Base-by-base conservation (phyloP, 139 green algal genomes). In the Chlamydomonas sphaeroides region DNA sequence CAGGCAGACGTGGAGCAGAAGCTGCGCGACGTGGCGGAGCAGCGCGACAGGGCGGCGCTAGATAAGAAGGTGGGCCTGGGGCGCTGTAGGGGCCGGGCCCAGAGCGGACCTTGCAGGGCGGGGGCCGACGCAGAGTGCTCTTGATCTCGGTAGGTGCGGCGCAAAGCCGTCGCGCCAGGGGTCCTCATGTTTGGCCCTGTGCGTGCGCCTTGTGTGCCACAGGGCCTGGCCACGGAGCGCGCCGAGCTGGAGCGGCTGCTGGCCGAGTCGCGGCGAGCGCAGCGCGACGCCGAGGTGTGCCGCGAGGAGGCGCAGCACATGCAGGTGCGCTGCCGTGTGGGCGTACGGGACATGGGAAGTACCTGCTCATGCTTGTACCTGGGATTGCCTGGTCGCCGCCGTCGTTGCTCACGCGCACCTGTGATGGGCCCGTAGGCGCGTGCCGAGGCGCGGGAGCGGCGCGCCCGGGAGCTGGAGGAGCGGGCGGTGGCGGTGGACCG, bases 1-100 rank as follows among this genome's bases (percentile, higher is more conserved):
- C 77, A 84, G 45, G 65, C 77, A 2, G 77, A 84, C 36, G 57
- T 84, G 35, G 77, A 84, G 15, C 33, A 57, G 18, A 84, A 84
- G 77, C 36, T 61, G 26, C 26, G 61, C 65, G 65, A 84, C 26
- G 25, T 75, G 45, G 65, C 35, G 5, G 77, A 84, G 65, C 77
- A 76, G 63, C 77, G 77, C 3, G 77, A 84, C 45, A 41, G 65
- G 36, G 17, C 57, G 48, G 65, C 48, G 35, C 65, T 59, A 28
- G 77, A 84, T 26, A 48, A 65, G 17, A 84, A 84, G 77, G 77
- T 75, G n/a, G 8, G 74, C 59, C 5, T 1, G n/a, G n/a, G n/a
- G n/a, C n/a, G n/a, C n/a, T n/a, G n/a, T n/a, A n/a, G n/a, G n/a
- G n/a, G n/a, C n/a, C n/a, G n/a, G n/a, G n/a, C n/a, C n/a, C n/a